phyloP scores from a whole-genome alignment of 176 grass and related monocot genomes.

The Hordeum marinum region DNA sequence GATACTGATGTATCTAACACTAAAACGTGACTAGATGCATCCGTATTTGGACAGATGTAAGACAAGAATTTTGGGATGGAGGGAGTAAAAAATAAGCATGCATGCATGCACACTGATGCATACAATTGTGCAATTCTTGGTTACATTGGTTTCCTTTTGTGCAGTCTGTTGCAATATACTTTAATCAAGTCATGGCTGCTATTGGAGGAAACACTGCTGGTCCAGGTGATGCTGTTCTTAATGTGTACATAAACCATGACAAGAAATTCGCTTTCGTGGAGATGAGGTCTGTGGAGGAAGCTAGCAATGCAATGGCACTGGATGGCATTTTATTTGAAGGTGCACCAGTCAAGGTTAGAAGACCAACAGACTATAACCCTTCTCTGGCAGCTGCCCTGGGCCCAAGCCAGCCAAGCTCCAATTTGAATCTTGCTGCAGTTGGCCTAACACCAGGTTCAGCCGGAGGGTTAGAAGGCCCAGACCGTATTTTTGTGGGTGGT shows the following conservation, averaged over 20 bases:
- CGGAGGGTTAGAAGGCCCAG: constrained; percentile 92
- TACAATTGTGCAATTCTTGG: not conserved
- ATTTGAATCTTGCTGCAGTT: constrained; percentile 91
- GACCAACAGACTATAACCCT: constrained; percentile 95
- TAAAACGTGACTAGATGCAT: too few species aligned
- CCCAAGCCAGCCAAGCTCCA: constrained; percentile 84
- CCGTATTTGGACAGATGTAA: too few species aligned
- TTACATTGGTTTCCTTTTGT: not conserved
- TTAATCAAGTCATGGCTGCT: constrained; percentile 99
- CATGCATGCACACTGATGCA: not conserved
- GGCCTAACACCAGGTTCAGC: constrained; percentile 76
- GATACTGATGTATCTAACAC: too few species aligned
- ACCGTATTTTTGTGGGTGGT: constrained; percentile 93
- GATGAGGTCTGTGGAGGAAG: constrained; percentile 99
- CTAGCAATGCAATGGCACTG: constrained; percentile 98
- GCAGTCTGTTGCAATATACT: constrained; percentile 93
- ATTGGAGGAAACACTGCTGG: constrained; percentile 97
- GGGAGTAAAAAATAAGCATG: not conserved
- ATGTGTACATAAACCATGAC: constrained; percentile 99
- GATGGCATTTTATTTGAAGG: constrained; percentile 99
- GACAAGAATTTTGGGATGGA: too few species aligned
- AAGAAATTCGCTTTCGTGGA: constrained; percentile 99
- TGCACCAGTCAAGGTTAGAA: constrained; percentile 88
- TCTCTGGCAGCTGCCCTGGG: constrained; percentile 92
- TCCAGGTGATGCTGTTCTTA: constrained; percentile 98